These are phyloP conservation scores for Priceomyces melissophilus DNA, from an alignment of 805 yeast genomes.

Conservation along the genomic window DNA sequence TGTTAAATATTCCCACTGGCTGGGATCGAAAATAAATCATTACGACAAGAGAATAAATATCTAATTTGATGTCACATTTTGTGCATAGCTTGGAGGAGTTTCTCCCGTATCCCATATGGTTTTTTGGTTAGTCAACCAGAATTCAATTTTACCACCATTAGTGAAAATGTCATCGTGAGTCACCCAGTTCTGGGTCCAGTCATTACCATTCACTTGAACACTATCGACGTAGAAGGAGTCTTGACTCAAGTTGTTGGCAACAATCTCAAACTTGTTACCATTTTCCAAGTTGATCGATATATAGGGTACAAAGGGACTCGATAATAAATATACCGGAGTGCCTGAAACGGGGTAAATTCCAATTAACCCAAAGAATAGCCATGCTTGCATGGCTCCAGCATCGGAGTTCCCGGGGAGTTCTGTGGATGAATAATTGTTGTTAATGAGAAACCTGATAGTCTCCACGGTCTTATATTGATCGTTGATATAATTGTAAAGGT, in stretches of 20 bases:
- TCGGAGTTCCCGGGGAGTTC: slow-evolving; percentile 38
- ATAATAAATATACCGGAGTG: slow-evolving; percentile 28
- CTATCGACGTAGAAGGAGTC: slow-evolving; percentile 24
- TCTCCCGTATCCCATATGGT: slow-evolving; percentile 22
- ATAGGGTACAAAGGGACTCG: slow-evolving; percentile 26
- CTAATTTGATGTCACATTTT: slow-evolving; percentile 2
- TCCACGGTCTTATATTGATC: slow-evolving; percentile 25
- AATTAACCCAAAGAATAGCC: slow-evolving; percentile 29
- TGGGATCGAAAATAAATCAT: no score
- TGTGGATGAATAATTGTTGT: slow-evolving; percentile 17
- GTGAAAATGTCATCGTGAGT: slow-evolving; percentile 26
- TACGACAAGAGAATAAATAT: background rate
- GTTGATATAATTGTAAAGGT: slow-evolving; percentile 28
- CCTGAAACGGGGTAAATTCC: slow-evolving; percentile 37
- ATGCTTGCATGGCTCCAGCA: slow-evolving; percentile 38
- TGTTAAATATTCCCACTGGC: no score
- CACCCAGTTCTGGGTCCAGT: slow-evolving; percentile 26
- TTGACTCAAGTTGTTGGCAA: slow-evolving; percentile 18
- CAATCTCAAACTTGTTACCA: slow-evolving; percentile 19
- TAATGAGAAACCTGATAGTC: slow-evolving; percentile 24
- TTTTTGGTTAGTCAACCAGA: slow-evolving; percentile 14
- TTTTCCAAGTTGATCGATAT: slow-evolving; percentile 20
- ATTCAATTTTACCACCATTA: slow-evolving; percentile 21
- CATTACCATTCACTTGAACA: slow-evolving; percentile 26
- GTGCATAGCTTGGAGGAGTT: slow-evolving; percentile 26